phyloP scores from a whole-genome alignment of 495 filamentous ascomycete species.

The Opeltia flavorubescens region DNA sequence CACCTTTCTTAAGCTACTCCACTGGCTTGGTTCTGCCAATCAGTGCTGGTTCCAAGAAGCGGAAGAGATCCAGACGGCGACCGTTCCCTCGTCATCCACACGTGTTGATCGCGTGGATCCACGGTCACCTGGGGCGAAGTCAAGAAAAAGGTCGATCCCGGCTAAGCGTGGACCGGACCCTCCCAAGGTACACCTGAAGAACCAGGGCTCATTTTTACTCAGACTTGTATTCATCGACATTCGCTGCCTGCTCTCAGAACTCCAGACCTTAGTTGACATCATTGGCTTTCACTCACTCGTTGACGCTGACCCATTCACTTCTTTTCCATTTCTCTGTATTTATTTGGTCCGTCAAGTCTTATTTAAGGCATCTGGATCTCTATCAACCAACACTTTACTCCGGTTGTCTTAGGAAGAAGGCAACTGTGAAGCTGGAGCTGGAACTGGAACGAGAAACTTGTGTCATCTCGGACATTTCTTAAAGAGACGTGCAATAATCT shows the following conservation, averaged over 20 bases:
- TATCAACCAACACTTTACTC: too few species aligned
- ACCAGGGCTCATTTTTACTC: neutral
- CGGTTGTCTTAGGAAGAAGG: neutral
- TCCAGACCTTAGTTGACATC: neutral
- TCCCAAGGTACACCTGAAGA: neutral
- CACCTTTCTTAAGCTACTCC: neutral
- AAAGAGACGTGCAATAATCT: too few species aligned
- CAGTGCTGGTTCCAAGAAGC: neutral
- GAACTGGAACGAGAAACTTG: too few species aligned
- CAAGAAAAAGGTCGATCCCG: neutral
- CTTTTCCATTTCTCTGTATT: neutral
- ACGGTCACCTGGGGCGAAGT: neutral
- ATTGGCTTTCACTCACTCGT: neutral
- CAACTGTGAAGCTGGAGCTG: too few species aligned
- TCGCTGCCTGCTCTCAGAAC: neutral
- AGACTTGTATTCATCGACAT: neutral
- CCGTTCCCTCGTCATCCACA: neutral
- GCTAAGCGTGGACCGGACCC: neutral
- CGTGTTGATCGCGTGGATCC: conserved; percentile 12
- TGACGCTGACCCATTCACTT: neutral
- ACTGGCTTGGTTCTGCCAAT: neutral
- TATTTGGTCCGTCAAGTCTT: neutral
- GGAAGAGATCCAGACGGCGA: neutral
- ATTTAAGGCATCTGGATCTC: too few species aligned
- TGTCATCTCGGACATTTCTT: too few species aligned